These are phyloP conservation scores for Aspergillus sclerotioniger DNA, from an alignment of 495 filamentous ascomycete species.

Conservation along the genomic window DNA sequence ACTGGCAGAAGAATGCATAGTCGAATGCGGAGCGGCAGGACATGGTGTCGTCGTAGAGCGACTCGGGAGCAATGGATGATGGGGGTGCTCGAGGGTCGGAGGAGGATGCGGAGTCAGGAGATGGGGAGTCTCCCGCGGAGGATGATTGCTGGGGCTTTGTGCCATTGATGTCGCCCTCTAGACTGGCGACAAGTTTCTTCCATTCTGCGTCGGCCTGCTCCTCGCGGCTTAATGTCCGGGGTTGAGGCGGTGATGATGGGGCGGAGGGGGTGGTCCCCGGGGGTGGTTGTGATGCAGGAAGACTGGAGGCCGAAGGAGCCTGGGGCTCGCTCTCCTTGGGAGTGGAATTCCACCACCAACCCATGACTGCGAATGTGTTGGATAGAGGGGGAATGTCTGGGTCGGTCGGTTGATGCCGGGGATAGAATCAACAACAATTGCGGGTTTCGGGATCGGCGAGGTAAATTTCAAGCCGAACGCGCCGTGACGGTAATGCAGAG, in stretches of 20 bases:
- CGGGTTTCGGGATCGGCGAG: not conserved
- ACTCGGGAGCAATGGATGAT: conserved; percentile 53
- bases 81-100: conserved; percentile 19
- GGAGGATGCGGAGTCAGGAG: conserved; percentile 16
- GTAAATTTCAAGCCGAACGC: conserved; percentile 11
- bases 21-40: conserved; percentile 91
- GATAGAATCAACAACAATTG: not conserved
- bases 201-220: conserved; percentile 63
- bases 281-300: not conserved
- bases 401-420: not conserved
- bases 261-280: conserved; percentile 8
- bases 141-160: conserved; percentile 21
- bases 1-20: conserved; percentile 91
- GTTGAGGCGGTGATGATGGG: conserved; percentile 21
- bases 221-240: conserved; percentile 50
- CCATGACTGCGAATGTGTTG: conserved; percentile 31
- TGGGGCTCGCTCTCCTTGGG: conserved; percentile 26
- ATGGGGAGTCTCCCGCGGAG: conserved; percentile 12
- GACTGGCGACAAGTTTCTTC: conserved; percentile 52
- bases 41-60: conserved; percentile 74
- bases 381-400: not conserved
- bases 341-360: conserved; percentile 49
- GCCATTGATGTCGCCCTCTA: conserved; percentile 36
- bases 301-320: conserved; percentile 9
- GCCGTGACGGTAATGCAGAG: not conserved